Evolutionary conservation across 2,329 filamentous ascomycete genomes (phyloP).

Genomic region (Beauveria sp.): DNA sequence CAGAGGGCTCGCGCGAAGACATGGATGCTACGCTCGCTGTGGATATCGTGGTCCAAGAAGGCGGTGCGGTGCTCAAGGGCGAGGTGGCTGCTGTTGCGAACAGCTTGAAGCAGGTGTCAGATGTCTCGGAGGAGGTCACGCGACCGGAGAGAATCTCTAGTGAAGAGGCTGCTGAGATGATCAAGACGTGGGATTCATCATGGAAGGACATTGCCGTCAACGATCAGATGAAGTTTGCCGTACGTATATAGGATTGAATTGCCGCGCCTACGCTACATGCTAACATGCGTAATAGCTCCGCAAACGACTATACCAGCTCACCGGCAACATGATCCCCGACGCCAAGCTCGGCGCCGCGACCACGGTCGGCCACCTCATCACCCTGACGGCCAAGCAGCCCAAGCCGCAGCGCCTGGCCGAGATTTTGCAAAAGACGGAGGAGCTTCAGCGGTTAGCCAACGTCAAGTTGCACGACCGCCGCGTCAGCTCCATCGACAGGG

Average conservation of each 20-base stretch:
- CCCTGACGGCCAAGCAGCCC: constrained; percentile 43
- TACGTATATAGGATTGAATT: constrained; percentile 35
- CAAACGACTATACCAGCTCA: constrained; percentile 75
- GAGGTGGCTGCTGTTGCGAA: constrained; percentile 27
- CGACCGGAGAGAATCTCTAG: constrained; percentile 20
- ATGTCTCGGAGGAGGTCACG: constrained; percentile 19
- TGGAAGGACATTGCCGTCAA: constrained; percentile 53
- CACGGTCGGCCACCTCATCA: constrained; percentile 48
- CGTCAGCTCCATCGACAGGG: constrained; percentile 63
- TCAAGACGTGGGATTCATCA: constrained; percentile 40
- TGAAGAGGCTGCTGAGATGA: constrained; percentile 34
- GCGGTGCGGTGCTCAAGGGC: constrained; percentile 31
- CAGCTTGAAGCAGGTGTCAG: constrained; percentile 20
- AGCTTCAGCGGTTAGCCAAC: constrained; percentile 53
- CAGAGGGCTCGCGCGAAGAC: constrained; percentile 24
- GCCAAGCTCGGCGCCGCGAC: constrained; percentile 49
- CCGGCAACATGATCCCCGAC: constrained; percentile 70
- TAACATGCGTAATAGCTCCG: constrained; percentile 49
- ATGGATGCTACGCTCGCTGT: constrained; percentile 28
- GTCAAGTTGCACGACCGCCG: constrained; percentile 58
- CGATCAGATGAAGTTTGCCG: constrained; percentile 64
- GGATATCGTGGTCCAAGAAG: constrained; percentile 32
- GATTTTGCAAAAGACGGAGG: constrained; percentile 39
- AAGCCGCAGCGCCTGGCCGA: constrained; percentile 58
- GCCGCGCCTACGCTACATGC: not conserved